Base-by-base conservation (phyloP, 345 rosid genomes). In the Eucalyptus sp. region DNA sequence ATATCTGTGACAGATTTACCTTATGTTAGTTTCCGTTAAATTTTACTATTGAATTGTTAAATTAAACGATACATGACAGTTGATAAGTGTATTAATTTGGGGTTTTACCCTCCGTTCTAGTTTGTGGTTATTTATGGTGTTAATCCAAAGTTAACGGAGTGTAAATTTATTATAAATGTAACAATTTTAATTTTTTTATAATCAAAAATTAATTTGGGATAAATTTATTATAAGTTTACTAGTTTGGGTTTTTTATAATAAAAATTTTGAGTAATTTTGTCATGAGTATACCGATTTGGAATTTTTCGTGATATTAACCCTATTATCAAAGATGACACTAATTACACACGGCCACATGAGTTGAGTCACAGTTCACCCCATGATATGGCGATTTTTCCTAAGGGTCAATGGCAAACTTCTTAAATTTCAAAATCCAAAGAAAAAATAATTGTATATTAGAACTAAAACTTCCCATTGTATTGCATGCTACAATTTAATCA, bases 61-160 rank as follows among this genome's bases (percentile, higher is more conserved):
- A 52, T 52, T 52, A 0, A 4, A 52, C 0, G 4, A 52, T 52
- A 52, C 58, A 52, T 2, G 0, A 52, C 1, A 52, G 0, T 2
- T 52, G 1, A 52, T 2, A 18, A 0, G 5, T 20, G 0, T 52
- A 52, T 52, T 20, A 52, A 1, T 52, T 52, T 20, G 0, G 5
- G 10, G 4, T 52, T 52, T 52, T 20, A 52, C 10, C 25, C 2
- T 52, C 4, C 1, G 1, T 52, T 52, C 56, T 52, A 52, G 10
- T 52, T 51, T 52, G 58, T 18, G 25, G 10, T 20, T 52, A 18
- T 52, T 52, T 0, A 20, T 52, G 58, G 0, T 52, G 5, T 52
- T 20, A 52, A 52, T 52, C 7, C 1, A 0, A 18, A 52, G 24
- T 51, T 52, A 52, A 0, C 0, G 0, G 24, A 20, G 4, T 52